Conservation (phyloP, 2,329 filamentous ascomycete species). For the Fusarium penzigii region DNA sequence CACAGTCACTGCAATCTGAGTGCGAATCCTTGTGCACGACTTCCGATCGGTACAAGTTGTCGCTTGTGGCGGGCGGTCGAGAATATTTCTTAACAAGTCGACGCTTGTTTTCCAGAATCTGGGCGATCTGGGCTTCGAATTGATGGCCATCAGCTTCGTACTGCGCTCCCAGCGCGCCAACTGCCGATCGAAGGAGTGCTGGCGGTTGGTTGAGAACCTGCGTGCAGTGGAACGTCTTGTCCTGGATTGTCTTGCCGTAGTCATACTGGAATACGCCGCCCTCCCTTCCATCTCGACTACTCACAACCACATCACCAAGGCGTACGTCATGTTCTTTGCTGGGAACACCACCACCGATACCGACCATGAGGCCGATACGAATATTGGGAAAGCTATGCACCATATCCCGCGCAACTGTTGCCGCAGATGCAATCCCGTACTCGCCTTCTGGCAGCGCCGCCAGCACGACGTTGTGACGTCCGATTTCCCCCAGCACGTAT, state of each 20-base stretch:
- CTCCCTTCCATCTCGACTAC: neutral
- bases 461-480: slow-evolving; percentile 20
- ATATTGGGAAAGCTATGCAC: slow-evolving; percentile 33
- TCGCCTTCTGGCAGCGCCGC: slow-evolving; percentile 13
- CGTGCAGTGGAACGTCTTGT: slow-evolving; percentile 5
- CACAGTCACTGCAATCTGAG: slow-evolving; percentile 6
- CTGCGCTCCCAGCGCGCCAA: slow-evolving; percentile 1
- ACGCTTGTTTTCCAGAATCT: neutral
- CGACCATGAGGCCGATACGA: slow-evolving; percentile 21
- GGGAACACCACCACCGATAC: slow-evolving; percentile 33
- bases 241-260: slow-evolving; percentile 18
- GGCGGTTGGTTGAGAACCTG: slow-evolving; percentile 15
- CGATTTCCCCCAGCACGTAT: slow-evolving; percentile 18
- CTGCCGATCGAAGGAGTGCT: neutral
- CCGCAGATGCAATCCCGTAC: slow-evolving; percentile 13
- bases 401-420: slow-evolving; percentile 32
- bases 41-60: slow-evolving; percentile 9
- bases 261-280: slow-evolving; percentile 24
- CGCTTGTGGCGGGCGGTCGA: neutral
- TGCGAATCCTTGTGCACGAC: no score
- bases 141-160: slow-evolving; percentile 8
- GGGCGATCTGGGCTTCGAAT: neutral
- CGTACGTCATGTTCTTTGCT: slow-evolving; percentile 34
- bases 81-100: slow-evolving; percentile 8
- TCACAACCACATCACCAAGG: slow-evolving; percentile 24